Evolutionary conservation across 352 stramenopile genomes (phyloP).

Genomic region (Blastocystis sp.): DNA sequence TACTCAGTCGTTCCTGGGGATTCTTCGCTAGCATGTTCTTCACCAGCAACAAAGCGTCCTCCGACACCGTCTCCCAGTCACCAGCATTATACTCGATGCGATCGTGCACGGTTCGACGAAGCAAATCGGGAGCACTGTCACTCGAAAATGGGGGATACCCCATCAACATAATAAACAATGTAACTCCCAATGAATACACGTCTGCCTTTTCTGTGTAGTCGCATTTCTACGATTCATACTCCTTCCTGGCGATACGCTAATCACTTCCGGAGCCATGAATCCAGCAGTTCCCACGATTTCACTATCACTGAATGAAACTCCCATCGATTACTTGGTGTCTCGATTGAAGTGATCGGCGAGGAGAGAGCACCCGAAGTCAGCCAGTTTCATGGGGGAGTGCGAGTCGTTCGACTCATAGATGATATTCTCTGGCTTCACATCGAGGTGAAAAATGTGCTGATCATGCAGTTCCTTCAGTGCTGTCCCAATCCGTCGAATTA

Average conservation of each 20-base stretch:
- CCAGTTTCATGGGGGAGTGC: constrained; percentile 68
- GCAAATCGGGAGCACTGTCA: not conserved
- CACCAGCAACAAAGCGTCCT: constrained; percentile 26
- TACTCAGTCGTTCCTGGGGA: not conserved
- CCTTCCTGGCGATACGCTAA: not conserved
- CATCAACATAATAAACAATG: constrained; percentile 43
- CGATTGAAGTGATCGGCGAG: not conserved
- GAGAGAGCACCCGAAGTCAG: constrained; percentile 75
- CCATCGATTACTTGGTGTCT: not conserved
- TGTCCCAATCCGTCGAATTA: constrained; percentile 59
- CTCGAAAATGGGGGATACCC: not conserved
- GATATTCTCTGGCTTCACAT: constrained; percentile 79
- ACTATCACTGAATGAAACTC: not conserved
- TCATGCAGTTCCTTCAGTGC: constrained; percentile 77
- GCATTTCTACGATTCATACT: not conserved
- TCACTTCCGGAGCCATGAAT: constrained; percentile 49
- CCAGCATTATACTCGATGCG: not conserved
- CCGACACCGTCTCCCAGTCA: not conserved
- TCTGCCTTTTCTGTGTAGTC: constrained; percentile 24
- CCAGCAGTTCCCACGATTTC: constrained; percentile 33
- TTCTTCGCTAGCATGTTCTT: constrained; percentile 55
- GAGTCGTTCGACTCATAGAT: constrained; percentile 69
- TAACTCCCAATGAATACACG: constrained; percentile 38
- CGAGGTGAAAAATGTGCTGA: constrained; percentile 77
- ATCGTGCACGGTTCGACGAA: not conserved